phyloP scores from a whole-genome alignment of 1,139 yeast genomes.

The Pichia terricola region DNA sequence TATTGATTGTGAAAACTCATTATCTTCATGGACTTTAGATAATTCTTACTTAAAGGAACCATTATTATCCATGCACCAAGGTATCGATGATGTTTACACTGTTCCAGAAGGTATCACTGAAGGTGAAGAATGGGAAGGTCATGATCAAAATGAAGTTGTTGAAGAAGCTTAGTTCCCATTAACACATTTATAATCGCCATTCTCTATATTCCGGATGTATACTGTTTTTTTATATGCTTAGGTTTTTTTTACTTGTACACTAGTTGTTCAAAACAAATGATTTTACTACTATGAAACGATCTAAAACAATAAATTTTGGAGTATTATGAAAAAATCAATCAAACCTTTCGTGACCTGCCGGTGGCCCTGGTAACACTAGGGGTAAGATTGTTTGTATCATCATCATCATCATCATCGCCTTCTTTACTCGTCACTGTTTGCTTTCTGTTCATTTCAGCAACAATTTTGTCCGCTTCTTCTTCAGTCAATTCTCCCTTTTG shows the following conservation, averaged over 20 bases:
- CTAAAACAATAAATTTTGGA: too few species aligned
- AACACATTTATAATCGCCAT: background rate
- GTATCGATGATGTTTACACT: constrained; percentile 49
- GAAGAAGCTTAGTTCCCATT: background rate
- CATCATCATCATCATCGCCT: too few species aligned
- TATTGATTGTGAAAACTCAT: constrained; percentile 92
- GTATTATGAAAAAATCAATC: too few species aligned
- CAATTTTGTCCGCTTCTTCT: background rate
- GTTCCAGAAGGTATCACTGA: constrained; percentile 27
- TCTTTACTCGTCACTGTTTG: too few species aligned
- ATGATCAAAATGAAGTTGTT: constrained; percentile 14
- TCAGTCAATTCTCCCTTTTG: constrained; percentile 1
- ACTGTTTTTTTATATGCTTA: too few species aligned
- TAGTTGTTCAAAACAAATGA: too few species aligned
- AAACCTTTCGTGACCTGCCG: too few species aligned
- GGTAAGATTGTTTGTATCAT: too few species aligned
- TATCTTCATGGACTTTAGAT: constrained; percentile 94
- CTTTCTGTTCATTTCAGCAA: too few species aligned
- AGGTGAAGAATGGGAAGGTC: constrained; percentile 24
- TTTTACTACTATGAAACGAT: too few species aligned
- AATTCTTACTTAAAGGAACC: constrained; percentile 87
- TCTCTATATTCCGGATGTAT: background rate
- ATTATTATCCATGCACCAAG: constrained; percentile 77
- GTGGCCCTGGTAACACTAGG: too few species aligned
- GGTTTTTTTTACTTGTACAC: too few species aligned